These are phyloP conservation scores for Melastoma malabathricum DNA, from an alignment of 345 rosid species.

Conservation along the genomic window DNA sequence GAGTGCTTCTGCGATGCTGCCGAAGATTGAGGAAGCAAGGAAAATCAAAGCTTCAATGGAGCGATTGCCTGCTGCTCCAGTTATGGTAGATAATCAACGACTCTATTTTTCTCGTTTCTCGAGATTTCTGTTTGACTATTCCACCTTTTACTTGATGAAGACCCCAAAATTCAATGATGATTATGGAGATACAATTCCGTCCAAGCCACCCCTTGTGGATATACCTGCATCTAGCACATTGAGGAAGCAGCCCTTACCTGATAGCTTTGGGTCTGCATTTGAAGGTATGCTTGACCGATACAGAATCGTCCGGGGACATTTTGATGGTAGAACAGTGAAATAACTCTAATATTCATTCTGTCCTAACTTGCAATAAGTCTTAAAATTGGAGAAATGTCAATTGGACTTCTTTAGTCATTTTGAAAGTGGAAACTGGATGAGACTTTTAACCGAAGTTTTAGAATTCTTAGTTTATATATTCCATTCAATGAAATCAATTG, in stretches of 20 bases:
- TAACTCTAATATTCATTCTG: conserved; percentile 2
- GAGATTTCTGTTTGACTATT: conserved; percentile 11
- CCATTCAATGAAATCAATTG: background rate
- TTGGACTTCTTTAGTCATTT: no score
- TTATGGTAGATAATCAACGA: conserved; percentile 23
- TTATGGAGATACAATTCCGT: conserved; percentile 65
- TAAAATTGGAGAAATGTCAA: background rate
- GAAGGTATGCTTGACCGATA: conserved; percentile 34
- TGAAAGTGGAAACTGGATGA: no score
- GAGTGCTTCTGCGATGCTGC: conserved; percentile 85
- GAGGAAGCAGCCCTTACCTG: conserved; percentile 25
- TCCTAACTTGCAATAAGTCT: background rate
- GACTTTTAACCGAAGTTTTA: background rate
- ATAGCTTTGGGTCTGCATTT: conserved; percentile 24
- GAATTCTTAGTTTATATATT: background rate
- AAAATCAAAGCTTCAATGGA: conserved; percentile 56
- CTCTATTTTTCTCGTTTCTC: conserved; percentile 8
- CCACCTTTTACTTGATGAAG: conserved; percentile 14
- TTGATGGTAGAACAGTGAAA: background rate
- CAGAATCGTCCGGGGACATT: conserved; percentile 9
- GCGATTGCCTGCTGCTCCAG: conserved; percentile 34
- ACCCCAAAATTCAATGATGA: conserved; percentile 44
- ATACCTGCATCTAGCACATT: conserved; percentile 24
- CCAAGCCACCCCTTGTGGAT: conserved; percentile 39
- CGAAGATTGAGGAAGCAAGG: conserved; percentile 88